Base-by-base conservation (phyloP, 2,329 filamentous ascomycete species). In the Incumbomyces lentus region DNA sequence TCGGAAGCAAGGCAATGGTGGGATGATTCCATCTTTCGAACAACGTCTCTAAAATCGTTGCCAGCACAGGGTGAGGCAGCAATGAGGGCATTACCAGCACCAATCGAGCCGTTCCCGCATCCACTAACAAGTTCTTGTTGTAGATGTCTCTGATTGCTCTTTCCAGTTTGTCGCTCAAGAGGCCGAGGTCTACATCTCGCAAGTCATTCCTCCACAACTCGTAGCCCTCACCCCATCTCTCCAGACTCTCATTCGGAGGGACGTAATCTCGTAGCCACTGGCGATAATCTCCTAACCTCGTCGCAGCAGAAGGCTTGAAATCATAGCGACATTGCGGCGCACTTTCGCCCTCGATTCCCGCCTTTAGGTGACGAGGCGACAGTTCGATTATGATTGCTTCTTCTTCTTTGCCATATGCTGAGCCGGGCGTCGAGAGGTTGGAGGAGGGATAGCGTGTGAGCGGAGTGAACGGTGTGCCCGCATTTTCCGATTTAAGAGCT, bases 81-180 rank as follows among this genome's bases (percentile, higher is more conserved):
- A 81, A 72, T 12, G 88, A 82, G 1, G 89, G 88, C 22, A 95
- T 64, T 0, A 87, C 79, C 7, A 95, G 73, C 1, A 84, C 74
- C 40, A 92, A 70, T 49, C 82, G 79, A 53, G 87, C 78, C 18
- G 84, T 78, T 34, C 86, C 84, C 17, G 85, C 62, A 54, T 68
- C 66, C 36, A 67, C 67, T 52, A 78, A 62, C 44, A 80, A 74
- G 60, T 75, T 88, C 73, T 84, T 89, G 52, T 82, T 83, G 61
- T 92, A 89, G 10, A 84, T 82, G 56, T 90, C 85, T 44, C 88
- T 75, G 57, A 96, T 66, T 6, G 82, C 78, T 44, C 88, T 76
- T 63, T 95, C 92, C 44, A 98, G 73, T 65, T 85, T 90, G 62
- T 96, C 90, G 52, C 84, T 80, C 1, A 95, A 77, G 39, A 96